Conservation (phyloP, 164 flowering plant species). For the Pachysandra terminalis region DNA sequence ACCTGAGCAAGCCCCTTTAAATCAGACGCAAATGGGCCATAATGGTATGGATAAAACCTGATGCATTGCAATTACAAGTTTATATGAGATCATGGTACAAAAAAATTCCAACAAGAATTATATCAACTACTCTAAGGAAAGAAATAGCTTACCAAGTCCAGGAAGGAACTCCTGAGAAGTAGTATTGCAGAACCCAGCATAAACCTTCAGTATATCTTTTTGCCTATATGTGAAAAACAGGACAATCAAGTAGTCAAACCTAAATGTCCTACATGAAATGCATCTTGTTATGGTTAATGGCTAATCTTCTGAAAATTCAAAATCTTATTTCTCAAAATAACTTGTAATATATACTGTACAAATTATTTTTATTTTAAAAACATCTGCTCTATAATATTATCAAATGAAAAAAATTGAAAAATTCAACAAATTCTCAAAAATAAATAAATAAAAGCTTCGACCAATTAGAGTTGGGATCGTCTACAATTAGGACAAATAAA, state of each 20-base stretch:
- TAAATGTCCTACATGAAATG: not conserved
- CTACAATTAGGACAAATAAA: no score
- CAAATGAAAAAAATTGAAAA: no score
- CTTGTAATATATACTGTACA: no score
- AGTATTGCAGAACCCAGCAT: slow-evolving; percentile 48
- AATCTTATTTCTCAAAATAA: no score
- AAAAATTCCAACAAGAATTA: not conserved
- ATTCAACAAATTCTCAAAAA: no score
- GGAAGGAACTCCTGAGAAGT: slow-evolving; percentile 46
- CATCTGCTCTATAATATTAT: no score
- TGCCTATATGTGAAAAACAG: slow-evolving; percentile 23
- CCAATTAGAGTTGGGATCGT: no score
- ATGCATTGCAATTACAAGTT: not conserved
- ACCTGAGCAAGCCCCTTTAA: slow-evolving; percentile 30
- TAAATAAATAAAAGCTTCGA: no score
- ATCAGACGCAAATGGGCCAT: slow-evolving; percentile 63
- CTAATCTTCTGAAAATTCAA: no score
- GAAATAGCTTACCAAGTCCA: slow-evolving; percentile 48
- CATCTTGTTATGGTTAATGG: no score
- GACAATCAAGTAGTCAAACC: not conserved
- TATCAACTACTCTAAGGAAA: not conserved
- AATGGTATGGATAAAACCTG: slow-evolving; percentile 52
- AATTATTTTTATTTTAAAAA: no score
- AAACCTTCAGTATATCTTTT: slow-evolving; percentile 49
- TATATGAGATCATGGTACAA: not conserved